phyloP scores from a whole-genome alignment of 1,284 basidiomycete species.

The Kwoniella shivajii region DNA sequence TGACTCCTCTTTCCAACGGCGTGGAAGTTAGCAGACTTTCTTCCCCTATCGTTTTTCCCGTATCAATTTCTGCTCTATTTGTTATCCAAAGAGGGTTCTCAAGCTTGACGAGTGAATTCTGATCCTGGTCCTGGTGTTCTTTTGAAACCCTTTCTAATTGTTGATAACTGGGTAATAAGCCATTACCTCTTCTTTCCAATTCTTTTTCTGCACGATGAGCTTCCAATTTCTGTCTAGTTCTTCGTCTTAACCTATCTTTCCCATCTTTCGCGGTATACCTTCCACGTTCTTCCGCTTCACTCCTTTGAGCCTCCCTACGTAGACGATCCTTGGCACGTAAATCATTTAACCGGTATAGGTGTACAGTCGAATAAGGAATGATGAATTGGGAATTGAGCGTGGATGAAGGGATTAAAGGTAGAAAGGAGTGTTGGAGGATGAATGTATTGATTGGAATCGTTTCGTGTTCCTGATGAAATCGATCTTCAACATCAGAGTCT shows the following conservation, averaged over 20 bases:
- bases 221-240: background rate
- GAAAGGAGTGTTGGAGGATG: constrained; percentile 4
- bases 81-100: too few relatives aligned
- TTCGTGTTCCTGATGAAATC: background rate
- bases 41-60: background rate
- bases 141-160: background rate
- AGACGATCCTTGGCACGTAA: background rate
- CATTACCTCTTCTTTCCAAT: background rate
- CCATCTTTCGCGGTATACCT: constrained; percentile 2
- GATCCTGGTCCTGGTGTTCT: background rate
- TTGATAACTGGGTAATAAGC: background rate
- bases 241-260: constrained; percentile 1
- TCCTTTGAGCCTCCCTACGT: background rate
- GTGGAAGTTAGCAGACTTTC: background rate
- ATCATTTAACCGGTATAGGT: constrained; percentile 2
- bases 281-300: constrained; percentile 4
- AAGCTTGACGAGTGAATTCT: too few relatives aligned
- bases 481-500: background rate
- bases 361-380: background rate
- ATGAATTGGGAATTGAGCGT: background rate
- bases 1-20: background rate
- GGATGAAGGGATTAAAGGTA: background rate
- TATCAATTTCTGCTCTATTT: too few relatives aligned
- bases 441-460: background rate
- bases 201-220: background rate